Percentiles rank a stretch among this genome's conserved stretches.
Conservation (phyloP, 345 rosid genomes). For the Geranium brycei region DNA sequence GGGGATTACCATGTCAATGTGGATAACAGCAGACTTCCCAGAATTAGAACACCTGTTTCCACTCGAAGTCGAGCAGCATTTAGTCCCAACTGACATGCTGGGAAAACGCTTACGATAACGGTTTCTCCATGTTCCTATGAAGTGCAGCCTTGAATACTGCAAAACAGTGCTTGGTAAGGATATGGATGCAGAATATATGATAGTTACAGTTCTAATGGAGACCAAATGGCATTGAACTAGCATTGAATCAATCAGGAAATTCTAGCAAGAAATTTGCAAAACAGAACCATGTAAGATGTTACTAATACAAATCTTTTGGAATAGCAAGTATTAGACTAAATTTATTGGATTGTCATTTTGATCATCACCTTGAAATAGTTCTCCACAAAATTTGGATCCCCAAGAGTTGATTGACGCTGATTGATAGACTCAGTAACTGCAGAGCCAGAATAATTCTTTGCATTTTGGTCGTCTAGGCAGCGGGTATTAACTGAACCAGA, state of each 20-base stretch:
- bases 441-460: constrained; percentile 18
- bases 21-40: constrained; percentile 36
- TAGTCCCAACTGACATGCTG: constrained; percentile 22
- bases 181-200: neutral
- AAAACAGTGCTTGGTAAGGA: constrained; percentile 10
- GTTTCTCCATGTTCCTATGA: constrained; percentile 96
- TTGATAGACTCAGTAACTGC: constrained; percentile 25
- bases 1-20: constrained; percentile 74
- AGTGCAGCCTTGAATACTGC: constrained; percentile 92
- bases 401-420: constrained; percentile 53
- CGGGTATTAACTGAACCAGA: constrained; percentile 24
- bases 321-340: neutral
- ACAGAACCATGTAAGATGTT: neutral
- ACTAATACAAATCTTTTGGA: neutral
- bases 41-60: constrained; percentile 23
- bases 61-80: constrained; percentile 24
- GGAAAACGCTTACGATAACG: constrained; percentile 71
- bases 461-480: constrained; percentile 16
- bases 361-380: constrained; percentile 74
- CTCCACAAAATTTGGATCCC: constrained; percentile 83
- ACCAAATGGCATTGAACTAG: neutral
- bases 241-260: neutral
- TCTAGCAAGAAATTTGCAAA: neutral
- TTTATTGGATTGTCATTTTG: neutral
- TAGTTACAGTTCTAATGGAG: neutral